These are phyloP conservation scores for Neofusicoccum sp. DNA, from an alignment of 2,329 filamentous ascomycete genomes.

Conservation along the genomic window DNA sequence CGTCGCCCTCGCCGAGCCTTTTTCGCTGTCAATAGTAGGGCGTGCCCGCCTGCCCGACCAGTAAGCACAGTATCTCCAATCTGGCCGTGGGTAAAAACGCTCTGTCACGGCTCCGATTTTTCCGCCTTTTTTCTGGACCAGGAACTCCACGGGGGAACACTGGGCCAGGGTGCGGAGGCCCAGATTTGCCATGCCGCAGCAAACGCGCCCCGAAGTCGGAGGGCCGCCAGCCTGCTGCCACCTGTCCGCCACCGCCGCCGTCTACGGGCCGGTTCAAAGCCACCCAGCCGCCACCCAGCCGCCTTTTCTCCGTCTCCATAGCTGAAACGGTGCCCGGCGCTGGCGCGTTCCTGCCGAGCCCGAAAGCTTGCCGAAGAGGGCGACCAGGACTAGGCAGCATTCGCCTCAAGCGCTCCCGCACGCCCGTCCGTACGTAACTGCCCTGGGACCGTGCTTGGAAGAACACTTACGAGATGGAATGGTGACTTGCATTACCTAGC, in stretches of 20 bases:
- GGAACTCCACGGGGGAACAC: neutral
- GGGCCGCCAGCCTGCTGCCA: neutral
- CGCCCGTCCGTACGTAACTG: slow-evolving; percentile 1
- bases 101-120: neutral
- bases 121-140: neutral
- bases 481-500: slow-evolving; percentile 7
- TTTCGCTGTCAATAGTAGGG: neutral
- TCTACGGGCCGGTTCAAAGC: neutral
- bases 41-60: slow-evolving; percentile 1
- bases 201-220: slow-evolving; percentile 7
- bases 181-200: neutral
- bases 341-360: neutral
- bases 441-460: neutral
- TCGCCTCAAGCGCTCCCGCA: neutral
- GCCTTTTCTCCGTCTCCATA: neutral
- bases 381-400: neutral
- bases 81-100: neutral
- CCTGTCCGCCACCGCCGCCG: neutral
- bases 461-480: neutral
- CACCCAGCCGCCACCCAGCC: slow-evolving; percentile 1
- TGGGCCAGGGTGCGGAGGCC: neutral
- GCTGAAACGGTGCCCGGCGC: neutral
- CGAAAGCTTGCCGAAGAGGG: slow-evolving; percentile 1
- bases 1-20: slow-evolving; percentile 1
- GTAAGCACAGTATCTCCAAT: neutral